phyloP scores from a whole-genome alignment of 805 yeast genomes.

The Cyberlindnera mississippiensis region DNA sequence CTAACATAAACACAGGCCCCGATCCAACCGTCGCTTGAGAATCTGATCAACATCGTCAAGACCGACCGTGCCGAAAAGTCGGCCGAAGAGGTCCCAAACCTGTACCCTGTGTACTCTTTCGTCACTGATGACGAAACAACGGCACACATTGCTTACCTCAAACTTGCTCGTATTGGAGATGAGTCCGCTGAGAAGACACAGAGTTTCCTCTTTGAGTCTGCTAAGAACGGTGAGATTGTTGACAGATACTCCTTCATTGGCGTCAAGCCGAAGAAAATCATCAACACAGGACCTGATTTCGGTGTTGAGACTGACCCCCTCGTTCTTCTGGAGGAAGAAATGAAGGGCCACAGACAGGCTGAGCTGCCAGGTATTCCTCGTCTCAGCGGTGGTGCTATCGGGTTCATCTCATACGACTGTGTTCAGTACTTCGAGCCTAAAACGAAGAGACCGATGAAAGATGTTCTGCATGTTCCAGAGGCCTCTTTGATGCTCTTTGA shows the following conservation, averaged over 20 bases:
- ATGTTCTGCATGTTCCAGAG: slow-evolving; percentile 83
- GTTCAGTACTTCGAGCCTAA: slow-evolving; percentile 94
- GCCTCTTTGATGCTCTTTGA: slow-evolving; percentile 90
- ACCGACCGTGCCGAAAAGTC: slow-evolving; percentile 30
- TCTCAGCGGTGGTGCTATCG: slow-evolving; percentile 94
- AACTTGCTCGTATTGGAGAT: slow-evolving; percentile 60
- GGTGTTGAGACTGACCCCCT: slow-evolving; percentile 71
- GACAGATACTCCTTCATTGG: slow-evolving; percentile 94
- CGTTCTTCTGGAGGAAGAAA: slow-evolving; percentile 65
- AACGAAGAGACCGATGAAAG: slow-evolving; percentile 71
- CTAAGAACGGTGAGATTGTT: slow-evolving; percentile 82
- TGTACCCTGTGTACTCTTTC: slow-evolving; percentile 77
- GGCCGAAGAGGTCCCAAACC: slow-evolving; percentile 44
- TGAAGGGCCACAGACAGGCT: slow-evolving; percentile 61
- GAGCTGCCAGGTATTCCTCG: slow-evolving; percentile 78
- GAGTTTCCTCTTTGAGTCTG: slow-evolving; percentile 84
- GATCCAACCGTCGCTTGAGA: slow-evolving; percentile 50
- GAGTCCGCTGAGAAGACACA: slow-evolving; percentile 47
- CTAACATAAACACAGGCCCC: slow-evolving; percentile 12
- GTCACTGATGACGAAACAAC: slow-evolving; percentile 76
- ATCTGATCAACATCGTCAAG: slow-evolving; percentile 38
- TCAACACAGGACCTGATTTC: slow-evolving; percentile 72
- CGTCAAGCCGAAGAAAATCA: slow-evolving; percentile 72
- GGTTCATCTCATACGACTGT: slow-evolving; percentile 95
- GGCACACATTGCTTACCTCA: slow-evolving; percentile 87